phyloP scores from a whole-genome alignment of 306 rosid species.

The Heteromeles arbutifolia region DNA sequence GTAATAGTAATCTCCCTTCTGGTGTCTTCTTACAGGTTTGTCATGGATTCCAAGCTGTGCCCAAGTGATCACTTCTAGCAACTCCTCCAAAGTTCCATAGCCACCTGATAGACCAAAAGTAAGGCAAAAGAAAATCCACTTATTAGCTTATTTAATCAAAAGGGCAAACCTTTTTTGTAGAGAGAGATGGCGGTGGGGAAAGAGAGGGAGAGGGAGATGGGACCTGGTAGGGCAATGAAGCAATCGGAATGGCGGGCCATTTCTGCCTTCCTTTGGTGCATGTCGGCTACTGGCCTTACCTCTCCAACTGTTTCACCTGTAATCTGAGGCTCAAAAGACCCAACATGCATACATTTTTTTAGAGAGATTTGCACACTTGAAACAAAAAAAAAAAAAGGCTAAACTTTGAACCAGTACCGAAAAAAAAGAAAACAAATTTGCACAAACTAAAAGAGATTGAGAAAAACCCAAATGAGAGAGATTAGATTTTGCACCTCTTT shows the following conservation, averaged over 20 bases:
- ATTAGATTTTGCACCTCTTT: constrained; percentile 26
- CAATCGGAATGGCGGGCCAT: constrained; percentile 68
- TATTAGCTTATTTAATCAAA: neutral
- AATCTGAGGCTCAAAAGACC: constrained; percentile 20
- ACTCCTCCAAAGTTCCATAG: constrained; percentile 53
- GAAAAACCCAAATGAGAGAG: neutral
- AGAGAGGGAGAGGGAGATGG: constrained; percentile 6
- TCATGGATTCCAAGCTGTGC: constrained; percentile 61
- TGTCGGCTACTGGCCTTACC: constrained; percentile 46
- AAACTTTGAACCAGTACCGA: neutral
- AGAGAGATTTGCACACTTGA: neutral
- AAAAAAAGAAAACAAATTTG: neutral
- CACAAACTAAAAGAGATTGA: neutral
- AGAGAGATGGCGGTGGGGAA: neutral
- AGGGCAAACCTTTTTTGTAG: neutral
- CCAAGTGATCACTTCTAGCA: constrained; percentile 56
- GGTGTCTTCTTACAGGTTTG: constrained; percentile 40
- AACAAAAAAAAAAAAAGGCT: neutral
- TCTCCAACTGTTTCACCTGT: constrained; percentile 60
- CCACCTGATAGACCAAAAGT: constrained; percentile 33
- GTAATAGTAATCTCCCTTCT: neutral
- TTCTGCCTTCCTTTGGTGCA: constrained; percentile 67
- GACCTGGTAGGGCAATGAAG: constrained; percentile 59
- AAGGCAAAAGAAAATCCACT: neutral
- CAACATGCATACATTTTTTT: neutral